Base-by-base conservation (phyloP, 495 filamentous ascomycete genomes). In the Oleoguttula mirabilis region DNA sequence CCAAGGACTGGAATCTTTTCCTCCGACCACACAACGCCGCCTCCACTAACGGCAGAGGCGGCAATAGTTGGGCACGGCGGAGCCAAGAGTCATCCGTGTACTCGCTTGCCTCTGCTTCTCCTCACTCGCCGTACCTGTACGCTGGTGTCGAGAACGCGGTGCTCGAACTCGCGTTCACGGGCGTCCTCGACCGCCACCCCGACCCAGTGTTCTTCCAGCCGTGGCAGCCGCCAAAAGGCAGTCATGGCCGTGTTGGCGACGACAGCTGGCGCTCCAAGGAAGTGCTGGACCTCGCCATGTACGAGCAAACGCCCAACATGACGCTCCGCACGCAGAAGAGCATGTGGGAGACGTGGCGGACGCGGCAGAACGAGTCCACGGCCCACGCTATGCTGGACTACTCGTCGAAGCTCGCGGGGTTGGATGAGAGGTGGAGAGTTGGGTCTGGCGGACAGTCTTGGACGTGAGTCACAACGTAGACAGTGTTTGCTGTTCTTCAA, bases 101-200 rank as follows among this genome's bases (percentile, higher is more conserved):
- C 46, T 65, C 66, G 32, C 66, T 80, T 54, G 74, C 71, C 10
- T 66, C 68, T 3, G 72, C 76, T 0, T 77, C 75, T 1, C 52
- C 66, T 1, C 59, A 55, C 21, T 77, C 73, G 1, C 65, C 72
- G 15, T 69, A 65, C 12, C 52, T 79, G n/a, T 80, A 72, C 55
- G 66, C 70, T 12, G 76, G 76, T 8, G 53, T 77, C 12, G 68
- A 70, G 35, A 65, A 68, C 36, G 60, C 62, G 0, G 59, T 79
- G 1, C 42, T 76, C 4, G 64, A 70, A 17, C 56, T 80, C 2
- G 70, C 73, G 31, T 69, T 79, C 52, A 63, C 62, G 5, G 69
- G 66, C 0, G 66, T 58, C 16, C 58, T 68, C 14, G 59, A 63
- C 38, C 11, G 14, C 8, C 51, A 57, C 27, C 59, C 59, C 10